Base-by-base conservation (phyloP, 352 stramenopile genomes). In the Globisporangium camurandrum region DNA sequence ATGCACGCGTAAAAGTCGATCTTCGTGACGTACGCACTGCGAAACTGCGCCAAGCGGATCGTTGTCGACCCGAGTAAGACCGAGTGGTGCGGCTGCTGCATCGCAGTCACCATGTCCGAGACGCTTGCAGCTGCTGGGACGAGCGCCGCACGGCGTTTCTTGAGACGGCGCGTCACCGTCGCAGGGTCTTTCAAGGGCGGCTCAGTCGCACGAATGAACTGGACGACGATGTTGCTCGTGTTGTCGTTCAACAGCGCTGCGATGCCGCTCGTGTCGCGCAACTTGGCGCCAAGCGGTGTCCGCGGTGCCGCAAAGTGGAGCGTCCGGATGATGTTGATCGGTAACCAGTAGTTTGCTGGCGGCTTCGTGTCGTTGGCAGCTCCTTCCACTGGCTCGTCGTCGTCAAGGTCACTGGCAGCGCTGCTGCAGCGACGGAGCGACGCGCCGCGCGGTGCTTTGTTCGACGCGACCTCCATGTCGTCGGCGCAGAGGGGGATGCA, bases 1-100 rank as follows among this genome's bases (percentile, higher is more conserved):
- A 93, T 88, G 43, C 78, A 89, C 0, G 81, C 79, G 46, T 89
- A 90, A 38, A 90, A 86, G 55, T 93, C 81, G 23, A 87, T 76
- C 53, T 90, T 93, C 5, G 81, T 89, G 24, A 90, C 76, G 43
- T 86, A 89, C n/a, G 78, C 75, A 24, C 75, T 88, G 48, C 75
- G 78, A 37, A 93, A 93, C 41, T 88, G 78, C 7, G 76, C 75
- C 64, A 93, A 75, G 3, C 76, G 78, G 30, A 93, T 78, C 43
- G 80, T 86, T 0, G 81, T 90, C 1, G 74, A 81, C 0, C 81
- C 81, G 0, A 93, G 52, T 10, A 87, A 46, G 24, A 89, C 41
- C 1, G 66, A 73, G 34, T 86, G 74, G 3, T 63, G 46, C 10
- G 59, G 59, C 16, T 56, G 44, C 28, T 57, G 59, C 59, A 70